Evolutionary conservation across 352 stramenopile species (phyloP).

Genomic region (Globisporangium parvum): DNA sequence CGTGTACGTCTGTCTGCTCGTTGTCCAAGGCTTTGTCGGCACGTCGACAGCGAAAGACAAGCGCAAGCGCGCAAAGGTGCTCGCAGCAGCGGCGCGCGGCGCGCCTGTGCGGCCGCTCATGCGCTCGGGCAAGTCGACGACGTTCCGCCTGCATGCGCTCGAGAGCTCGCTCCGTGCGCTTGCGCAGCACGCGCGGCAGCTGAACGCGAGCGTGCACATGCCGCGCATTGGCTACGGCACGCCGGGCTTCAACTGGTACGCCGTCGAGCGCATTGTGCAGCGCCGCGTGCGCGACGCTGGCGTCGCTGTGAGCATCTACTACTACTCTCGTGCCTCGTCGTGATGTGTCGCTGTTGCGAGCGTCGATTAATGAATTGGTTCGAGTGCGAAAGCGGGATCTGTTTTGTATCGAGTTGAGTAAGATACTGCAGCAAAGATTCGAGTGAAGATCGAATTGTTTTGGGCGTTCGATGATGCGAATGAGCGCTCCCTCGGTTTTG

Average conservation of each 20-base stretch:
- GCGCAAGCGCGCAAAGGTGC: conserved; percentile 17
- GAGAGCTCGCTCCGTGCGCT: conserved; percentile 39
- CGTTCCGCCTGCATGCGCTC: conserved; percentile 59
- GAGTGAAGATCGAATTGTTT: too few species aligned
- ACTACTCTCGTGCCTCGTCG: conserved; percentile 25
- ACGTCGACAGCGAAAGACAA: conserved; percentile 37
- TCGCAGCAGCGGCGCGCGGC: conserved; percentile 11
- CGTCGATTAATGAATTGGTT: too few species aligned
- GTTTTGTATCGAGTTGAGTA: not conserved
- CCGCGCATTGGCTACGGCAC: conserved; percentile 74
- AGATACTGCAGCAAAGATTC: too few species aligned
- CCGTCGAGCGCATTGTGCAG: conserved; percentile 66
- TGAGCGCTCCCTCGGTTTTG: too few species aligned
- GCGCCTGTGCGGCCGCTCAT: conserved; percentile 15
- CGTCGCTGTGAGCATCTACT: conserved; percentile 62
- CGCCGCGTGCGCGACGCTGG: conserved; percentile 49
- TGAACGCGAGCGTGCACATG: conserved; percentile 61
- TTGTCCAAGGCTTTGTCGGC: conserved; percentile 56
- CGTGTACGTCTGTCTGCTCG: conserved; percentile 57
- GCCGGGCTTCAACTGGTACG: conserved; percentile 79
- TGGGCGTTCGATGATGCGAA: too few species aligned
- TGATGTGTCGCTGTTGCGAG: too few species aligned
- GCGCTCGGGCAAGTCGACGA: conserved; percentile 54
- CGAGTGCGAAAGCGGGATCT: too few species aligned
- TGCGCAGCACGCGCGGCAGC: conserved; percentile 22